Evolutionary conservation across 441 rosid genomes (phyloP).

Genomic region (Adansonia gregorii): DNA sequence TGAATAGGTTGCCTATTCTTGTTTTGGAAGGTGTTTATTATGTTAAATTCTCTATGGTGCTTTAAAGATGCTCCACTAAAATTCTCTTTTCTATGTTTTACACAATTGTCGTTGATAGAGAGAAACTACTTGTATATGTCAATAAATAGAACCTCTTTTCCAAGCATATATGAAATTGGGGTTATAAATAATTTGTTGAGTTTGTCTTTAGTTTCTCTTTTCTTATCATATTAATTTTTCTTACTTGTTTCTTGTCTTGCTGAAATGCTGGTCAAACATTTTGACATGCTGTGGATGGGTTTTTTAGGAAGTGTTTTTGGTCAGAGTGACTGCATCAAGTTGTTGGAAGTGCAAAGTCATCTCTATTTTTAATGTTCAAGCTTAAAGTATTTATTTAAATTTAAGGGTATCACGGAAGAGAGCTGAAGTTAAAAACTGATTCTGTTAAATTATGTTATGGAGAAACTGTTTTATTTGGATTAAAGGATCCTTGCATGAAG

Average conservation of each 20-base stretch:
- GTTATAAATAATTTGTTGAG: not conserved
- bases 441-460: conserved; percentile 29
- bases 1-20: not conserved
- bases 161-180: not conserved
- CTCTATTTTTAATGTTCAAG: conserved; percentile 32
- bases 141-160: not conserved
- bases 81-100: not conserved
- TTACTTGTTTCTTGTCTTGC: conserved; percentile 30
- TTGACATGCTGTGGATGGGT: conserved; percentile 57
- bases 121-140: not conserved
- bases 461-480: conserved; percentile 22
- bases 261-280: conserved; percentile 47
- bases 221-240: conserved; percentile 26
- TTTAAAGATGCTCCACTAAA: not conserved
- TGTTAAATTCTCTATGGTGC: not conserved
- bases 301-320: conserved; percentile 49
- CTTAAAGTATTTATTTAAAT: conserved; percentile 19
- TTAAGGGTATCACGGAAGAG: conserved; percentile 34
- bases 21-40: not conserved
- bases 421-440: conserved; percentile 30
- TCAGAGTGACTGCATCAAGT: conserved; percentile 53
- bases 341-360: conserved; percentile 51
- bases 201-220: conserved; percentile 11
- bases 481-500: conserved; percentile 30
- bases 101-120: not conserved